phyloP scores from a whole-genome alignment of 2,329 filamentous ascomycete species.

The Hymenoscyphus scutula region DNA sequence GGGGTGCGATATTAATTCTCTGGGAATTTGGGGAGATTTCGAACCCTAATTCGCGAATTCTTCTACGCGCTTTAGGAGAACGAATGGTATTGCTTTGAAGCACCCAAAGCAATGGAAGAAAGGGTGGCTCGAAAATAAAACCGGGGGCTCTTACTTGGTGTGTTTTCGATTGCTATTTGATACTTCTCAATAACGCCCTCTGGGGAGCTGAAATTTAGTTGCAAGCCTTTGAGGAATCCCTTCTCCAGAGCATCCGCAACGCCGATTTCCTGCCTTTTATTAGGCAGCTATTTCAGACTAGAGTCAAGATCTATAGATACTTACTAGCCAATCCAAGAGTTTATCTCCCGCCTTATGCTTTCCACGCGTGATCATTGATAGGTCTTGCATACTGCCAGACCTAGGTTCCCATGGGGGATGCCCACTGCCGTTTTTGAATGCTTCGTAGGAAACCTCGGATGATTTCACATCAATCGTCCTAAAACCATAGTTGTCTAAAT shows the following conservation, averaged over 20 bases:
- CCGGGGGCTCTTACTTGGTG: background rate
- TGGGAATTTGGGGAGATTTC: no score
- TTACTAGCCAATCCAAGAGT: background rate
- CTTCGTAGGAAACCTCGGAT: background rate
- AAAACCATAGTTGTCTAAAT: background rate
- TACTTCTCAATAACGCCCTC: background rate
- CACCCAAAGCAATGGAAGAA: no score
- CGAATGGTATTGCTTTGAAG: no score
- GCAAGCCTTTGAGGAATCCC: background rate
- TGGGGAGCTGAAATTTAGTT: background rate
- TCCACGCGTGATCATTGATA: background rate
- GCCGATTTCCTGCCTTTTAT: background rate
- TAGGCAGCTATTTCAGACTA: background rate
- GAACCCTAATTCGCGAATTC: no score
- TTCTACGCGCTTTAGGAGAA: no score
- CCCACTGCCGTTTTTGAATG: background rate
- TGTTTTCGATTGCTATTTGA: background rate
- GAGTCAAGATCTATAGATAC: background rate
- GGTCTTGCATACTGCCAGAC: background rate
- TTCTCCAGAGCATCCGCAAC: slow-evolving; percentile 1
- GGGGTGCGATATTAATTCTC: no score
- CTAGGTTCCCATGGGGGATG: background rate
- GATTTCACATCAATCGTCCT: background rate
- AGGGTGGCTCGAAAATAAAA: no score
- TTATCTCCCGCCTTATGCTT: background rate